Base-by-base conservation (phyloP, 805 yeast genomes). In the Metschnikowia amazonensis region DNA sequence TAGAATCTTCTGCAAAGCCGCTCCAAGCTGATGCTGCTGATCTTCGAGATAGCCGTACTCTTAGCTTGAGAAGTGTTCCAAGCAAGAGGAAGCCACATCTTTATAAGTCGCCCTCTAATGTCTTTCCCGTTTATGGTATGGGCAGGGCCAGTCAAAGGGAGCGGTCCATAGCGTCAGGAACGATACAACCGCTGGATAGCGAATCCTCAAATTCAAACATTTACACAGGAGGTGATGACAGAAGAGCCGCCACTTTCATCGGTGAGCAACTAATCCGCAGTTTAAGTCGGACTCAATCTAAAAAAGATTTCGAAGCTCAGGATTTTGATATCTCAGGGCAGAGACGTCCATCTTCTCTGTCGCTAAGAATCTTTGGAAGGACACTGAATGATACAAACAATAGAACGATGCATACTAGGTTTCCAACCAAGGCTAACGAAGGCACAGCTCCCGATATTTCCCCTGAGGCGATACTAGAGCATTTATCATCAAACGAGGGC, bases 51-150 rank as follows among this genome's bases (percentile, higher is more conserved):
- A 5, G 18, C 23, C 20, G 28, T 16, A 16, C 42, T 9, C 35
- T 4, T 4, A 39, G 42, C 29, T 39, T 39, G 42, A 39, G n/a
- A 23, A 39, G 35, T n/a, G 35, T 39, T 14, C 13, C 42, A 7
- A 39, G 42, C 35, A 39, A 29, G 28, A 39, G 17, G 20, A 29
- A 3, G 28, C 31, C n/a, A 11, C 27, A n/a, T 20, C 42, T 38
- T 27, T 20, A 38, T 35, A 39, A 34, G 37, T 82, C 89, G 1
- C 95, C 92, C 3, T 78, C 78, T 21, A 88, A 88, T 49, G 89
- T 85, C 1, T 86, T 85, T 64, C 94, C 95, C 0, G 90, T 86
- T 2, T 71, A 72, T 53, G 92, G 87, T 1, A 84, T 86, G 92
- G 89, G 87, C 1, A 72, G 69, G 9, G 85, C 92, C 2, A 60